Evolutionary conservation across 78 protist genomes (phyloP).

Genomic region (Chrysochromulina parva): DNA sequence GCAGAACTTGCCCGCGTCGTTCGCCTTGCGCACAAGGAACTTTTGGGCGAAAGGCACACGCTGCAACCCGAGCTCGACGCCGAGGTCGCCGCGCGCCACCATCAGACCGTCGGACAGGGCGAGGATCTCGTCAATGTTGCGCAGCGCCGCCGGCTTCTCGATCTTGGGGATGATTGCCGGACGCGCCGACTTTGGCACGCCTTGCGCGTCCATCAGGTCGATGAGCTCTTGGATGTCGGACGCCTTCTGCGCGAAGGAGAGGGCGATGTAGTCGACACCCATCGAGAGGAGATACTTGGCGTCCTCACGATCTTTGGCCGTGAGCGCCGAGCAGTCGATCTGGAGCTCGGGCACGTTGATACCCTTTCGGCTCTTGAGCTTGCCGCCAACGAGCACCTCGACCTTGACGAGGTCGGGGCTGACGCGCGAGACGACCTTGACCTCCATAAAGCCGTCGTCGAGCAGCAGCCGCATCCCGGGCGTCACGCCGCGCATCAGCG

Average conservation of each 20-base stretch:
- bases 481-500: not conserved
- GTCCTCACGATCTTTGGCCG: slow-evolving; percentile 39
- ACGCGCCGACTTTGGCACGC: not conserved
- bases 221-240: not conserved
- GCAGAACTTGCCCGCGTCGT: slow-evolving; percentile 80
- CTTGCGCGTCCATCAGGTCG: not conserved
- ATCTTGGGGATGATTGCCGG: slow-evolving; percentile 73
- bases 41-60: slow-evolving; percentile 85
- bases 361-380: slow-evolving; percentile 45
- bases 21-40: slow-evolving; percentile 76
- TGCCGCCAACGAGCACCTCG: not conserved
- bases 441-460: slow-evolving; percentile 9
- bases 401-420: not conserved
- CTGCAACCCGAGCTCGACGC: slow-evolving; percentile 86
- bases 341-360: slow-evolving; percentile 41
- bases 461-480: not conserved
- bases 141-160: slow-evolving; percentile 86
- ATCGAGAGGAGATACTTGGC: not conserved
- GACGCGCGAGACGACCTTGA: not conserved
- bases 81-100: slow-evolving; percentile 97
- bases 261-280: slow-evolving; percentile 39
- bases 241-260: slow-evolving; percentile 35
- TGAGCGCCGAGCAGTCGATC: slow-evolving; percentile 32
- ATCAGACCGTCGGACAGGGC: slow-evolving; percentile 87
- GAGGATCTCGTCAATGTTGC: slow-evolving; percentile 83